phyloP scores from a whole-genome alignment of 345 rosid species.

The Brassica incana region DNA sequence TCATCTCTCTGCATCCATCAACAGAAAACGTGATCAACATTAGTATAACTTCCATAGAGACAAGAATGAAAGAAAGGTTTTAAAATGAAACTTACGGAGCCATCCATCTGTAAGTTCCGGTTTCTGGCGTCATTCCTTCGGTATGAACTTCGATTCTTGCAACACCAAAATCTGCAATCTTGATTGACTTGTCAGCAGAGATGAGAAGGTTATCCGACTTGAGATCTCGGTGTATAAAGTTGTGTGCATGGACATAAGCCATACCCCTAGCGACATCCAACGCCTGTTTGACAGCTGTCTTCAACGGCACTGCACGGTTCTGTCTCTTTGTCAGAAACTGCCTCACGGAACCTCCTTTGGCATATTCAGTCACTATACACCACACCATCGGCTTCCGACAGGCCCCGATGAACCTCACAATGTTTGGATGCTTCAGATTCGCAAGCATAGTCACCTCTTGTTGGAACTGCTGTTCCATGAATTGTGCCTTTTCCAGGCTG shows the following conservation, averaged over 20 bases:
- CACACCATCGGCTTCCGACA: conserved; percentile 48
- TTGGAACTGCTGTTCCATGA: conserved; percentile 48
- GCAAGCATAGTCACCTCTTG: conserved; percentile 46
- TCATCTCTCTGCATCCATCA: conserved; percentile 52
- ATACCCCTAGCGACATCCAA: conserved; percentile 55
- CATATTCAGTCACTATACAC: conserved; percentile 48
- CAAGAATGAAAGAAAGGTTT: background rate
- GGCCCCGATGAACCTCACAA: conserved; percentile 43
- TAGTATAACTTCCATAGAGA: conserved; percentile 1
- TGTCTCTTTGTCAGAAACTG: conserved; percentile 42
- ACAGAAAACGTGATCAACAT: background rate
- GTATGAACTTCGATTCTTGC: conserved; percentile 50
- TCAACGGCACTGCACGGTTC: conserved; percentile 46
- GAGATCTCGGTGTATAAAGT: conserved; percentile 51
- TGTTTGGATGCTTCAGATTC: conserved; percentile 40
- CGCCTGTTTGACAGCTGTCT: conserved; percentile 46
- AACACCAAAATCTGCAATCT: conserved; percentile 55
- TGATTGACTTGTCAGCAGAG: conserved; percentile 46
- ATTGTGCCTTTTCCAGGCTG: conserved; percentile 36
- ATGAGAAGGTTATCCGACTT: conserved; percentile 54
- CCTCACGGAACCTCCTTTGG: conserved; percentile 46
- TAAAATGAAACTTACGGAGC: conserved; percentile 46
- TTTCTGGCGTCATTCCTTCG: conserved; percentile 55
- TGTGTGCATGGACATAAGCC: conserved; percentile 50
- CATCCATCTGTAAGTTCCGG: conserved; percentile 59